phyloP scores from a whole-genome alignment of 257 asterid genomes.

The Vinca minor region DNA sequence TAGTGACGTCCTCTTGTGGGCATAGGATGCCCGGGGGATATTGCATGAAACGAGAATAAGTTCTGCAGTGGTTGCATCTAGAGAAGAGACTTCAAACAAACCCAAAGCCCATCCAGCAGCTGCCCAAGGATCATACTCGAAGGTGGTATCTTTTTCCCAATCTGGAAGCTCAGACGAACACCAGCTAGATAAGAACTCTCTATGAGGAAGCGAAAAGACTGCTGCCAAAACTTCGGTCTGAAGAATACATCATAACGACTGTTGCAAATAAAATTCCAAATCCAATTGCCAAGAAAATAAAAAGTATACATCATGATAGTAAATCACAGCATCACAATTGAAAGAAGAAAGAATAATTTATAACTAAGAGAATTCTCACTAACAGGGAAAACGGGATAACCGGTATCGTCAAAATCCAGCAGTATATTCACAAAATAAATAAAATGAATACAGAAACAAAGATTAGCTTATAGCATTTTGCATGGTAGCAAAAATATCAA shows the following conservation, averaged over 20 bases:
- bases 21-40: conserved; percentile 64
- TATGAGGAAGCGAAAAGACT: conserved; percentile 62
- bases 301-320: conserved; percentile 8
- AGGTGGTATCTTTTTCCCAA: conserved; percentile 66
- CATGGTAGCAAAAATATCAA: neutral
- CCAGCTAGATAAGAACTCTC: conserved; percentile 84
- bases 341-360: neutral
- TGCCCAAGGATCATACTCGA: conserved; percentile 60
- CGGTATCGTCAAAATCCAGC: conserved; percentile 1
- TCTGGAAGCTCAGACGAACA: conserved; percentile 81
- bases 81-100: conserved; percentile 20
- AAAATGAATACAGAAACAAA: conserved; percentile 2
- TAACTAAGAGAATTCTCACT: neutral
- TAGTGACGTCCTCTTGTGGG: conserved; percentile 82
- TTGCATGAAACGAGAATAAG: conserved; percentile 34
- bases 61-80: conserved; percentile 16
- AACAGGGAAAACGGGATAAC: neutral
- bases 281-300: conserved; percentile 14
- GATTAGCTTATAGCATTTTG: neutral
- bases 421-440: neutral
- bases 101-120: conserved; percentile 36
- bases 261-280: conserved; percentile 18
- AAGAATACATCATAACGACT: conserved; percentile 24
- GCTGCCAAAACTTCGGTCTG: conserved; percentile 84
- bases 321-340: neutral